phyloP scores from a whole-genome alignment of 305 asterid species.

The Fraxinus greggii region DNA sequence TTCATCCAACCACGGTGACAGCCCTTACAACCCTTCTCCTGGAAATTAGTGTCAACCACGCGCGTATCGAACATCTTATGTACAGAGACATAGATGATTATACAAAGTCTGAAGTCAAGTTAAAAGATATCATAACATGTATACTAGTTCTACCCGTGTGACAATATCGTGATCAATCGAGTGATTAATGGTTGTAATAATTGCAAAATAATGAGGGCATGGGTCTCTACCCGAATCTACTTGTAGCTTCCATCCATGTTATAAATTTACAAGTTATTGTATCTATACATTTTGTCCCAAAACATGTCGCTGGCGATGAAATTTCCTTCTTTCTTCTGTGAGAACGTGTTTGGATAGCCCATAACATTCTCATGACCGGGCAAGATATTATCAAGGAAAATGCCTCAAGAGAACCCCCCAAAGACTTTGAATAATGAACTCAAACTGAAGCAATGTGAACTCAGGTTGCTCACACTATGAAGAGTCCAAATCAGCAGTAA shows the following conservation, averaged over 20 bases:
- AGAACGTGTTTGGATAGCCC: background rate
- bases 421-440: background rate
- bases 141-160: background rate
- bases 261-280: background rate
- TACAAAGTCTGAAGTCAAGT: background rate
- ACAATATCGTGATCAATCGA: background rate
- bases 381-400: background rate
- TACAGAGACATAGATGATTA: constrained; percentile 12
- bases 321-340: background rate
- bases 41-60: background rate
- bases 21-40: background rate
- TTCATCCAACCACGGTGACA: background rate
- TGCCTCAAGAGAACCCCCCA: background rate
- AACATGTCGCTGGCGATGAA: background rate
- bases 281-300: background rate
- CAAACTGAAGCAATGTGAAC: background rate
- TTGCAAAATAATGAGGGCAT: background rate
- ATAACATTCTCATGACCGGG: background rate
- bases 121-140: background rate
- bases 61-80: background rate
- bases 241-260: no score
- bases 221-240: background rate
- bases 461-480: background rate
- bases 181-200: background rate
- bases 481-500: constrained; percentile 31